These are phyloP conservation scores for Tripterygium wilfordii DNA, from an alignment of 177 flowering plant genomes.

Conservation along the genomic window DNA sequence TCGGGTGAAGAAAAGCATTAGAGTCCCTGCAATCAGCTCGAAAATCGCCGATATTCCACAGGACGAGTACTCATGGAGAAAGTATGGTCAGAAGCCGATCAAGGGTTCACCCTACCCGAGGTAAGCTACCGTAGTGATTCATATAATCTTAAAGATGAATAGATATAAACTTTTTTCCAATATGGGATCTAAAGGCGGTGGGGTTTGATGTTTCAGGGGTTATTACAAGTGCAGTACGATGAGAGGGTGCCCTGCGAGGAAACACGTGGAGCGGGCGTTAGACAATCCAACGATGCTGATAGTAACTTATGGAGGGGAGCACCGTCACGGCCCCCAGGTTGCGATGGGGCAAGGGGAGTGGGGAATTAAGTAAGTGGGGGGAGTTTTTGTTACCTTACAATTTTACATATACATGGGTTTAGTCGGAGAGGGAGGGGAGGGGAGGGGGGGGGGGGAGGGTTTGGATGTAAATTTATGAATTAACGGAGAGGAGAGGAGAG, in stretches of 20 bases:
- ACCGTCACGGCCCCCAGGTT: conserved; percentile 50
- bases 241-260: conserved; percentile 88
- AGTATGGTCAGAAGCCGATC: conserved; percentile 89
- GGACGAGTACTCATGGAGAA: conserved; percentile 88
- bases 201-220: conserved; percentile 39
- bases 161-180: too few species aligned
- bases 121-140: conserved; percentile 31
- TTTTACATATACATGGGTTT: not conserved
- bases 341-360: conserved; percentile 18
- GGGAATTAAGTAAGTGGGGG: not conserved
- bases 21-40: conserved; percentile 73
- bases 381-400: too few species aligned
- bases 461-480: too few species aligned
- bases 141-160: too few species aligned
- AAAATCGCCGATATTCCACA: conserved; percentile 75
- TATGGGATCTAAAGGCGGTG: too few species aligned
- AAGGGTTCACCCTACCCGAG: conserved; percentile 89
- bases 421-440: not conserved
- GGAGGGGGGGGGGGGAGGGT: too few species aligned
- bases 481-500: too few species aligned
- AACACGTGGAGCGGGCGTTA: conserved; percentile 79
- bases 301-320: conserved; percentile 90
- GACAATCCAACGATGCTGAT: conserved; percentile 82
- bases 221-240: conserved; percentile 81
- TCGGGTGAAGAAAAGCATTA: conserved; percentile 49